phyloP scores from a whole-genome alignment of 2,329 filamentous ascomycete genomes.

The Aureobasidium sp. region DNA sequence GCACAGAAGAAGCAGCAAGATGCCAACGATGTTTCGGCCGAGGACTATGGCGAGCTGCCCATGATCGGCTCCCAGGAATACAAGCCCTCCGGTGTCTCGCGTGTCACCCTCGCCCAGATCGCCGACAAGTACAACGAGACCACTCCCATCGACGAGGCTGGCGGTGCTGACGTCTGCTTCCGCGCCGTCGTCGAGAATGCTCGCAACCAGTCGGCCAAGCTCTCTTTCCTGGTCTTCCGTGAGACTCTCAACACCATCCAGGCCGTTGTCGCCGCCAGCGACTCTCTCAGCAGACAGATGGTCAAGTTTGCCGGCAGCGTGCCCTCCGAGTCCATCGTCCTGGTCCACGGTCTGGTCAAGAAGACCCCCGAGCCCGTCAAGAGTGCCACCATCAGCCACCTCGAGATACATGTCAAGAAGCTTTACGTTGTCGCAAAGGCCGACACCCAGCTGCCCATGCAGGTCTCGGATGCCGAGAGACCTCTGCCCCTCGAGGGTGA shows the following conservation, averaged over 20 bases:
- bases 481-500: constrained; percentile 40
- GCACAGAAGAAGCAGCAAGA: constrained; percentile 58
- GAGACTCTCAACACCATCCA: constrained; percentile 71
- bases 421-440: constrained; percentile 67
- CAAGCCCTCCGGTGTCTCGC: constrained; percentile 46
- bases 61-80: constrained; percentile 47
- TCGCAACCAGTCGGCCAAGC: constrained; percentile 80
- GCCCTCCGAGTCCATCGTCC: constrained; percentile 71
- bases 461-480: constrained; percentile 45
- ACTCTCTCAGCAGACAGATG: constrained; percentile 71
- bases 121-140: constrained; percentile 57
- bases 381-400: constrained; percentile 68
- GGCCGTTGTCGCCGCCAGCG: constrained; percentile 61
- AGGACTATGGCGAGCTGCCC: constrained; percentile 69
- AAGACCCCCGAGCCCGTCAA: constrained; percentile 81
- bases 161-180: constrained; percentile 56
- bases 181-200: constrained; percentile 81
- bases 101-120: constrained; percentile 55
- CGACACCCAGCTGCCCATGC: constrained; percentile 52
- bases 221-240: constrained; percentile 81
- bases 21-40: constrained; percentile 56
- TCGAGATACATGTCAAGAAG: constrained; percentile 83
- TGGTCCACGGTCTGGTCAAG: constrained; percentile 72
- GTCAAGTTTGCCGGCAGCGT: constrained; percentile 79
- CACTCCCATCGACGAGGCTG: constrained; percentile 27